Evolutionary conservation across 495 filamentous ascomycete genomes (phyloP), one percentile per base, ranked within the genome.

Genomic region (Lophiostoma macrostomum): DNA sequence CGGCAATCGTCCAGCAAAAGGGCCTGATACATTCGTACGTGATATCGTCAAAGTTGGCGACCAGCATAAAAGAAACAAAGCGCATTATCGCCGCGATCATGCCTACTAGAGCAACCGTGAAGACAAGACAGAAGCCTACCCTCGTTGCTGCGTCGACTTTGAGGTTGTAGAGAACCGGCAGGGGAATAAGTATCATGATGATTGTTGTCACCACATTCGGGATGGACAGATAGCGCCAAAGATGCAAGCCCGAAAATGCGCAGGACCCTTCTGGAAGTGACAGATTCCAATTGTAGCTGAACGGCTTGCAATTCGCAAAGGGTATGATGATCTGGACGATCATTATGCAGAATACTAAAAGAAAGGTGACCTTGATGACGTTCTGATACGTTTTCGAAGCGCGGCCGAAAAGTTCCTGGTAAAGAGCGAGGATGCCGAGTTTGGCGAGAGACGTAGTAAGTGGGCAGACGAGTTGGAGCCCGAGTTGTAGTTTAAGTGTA

Each of bases 371-470:
- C 7, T 18, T 32, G 16, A 56, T 56, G 43, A 38, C 36, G 27
- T 41, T 1, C 4, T 19, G 22, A 22, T 34, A 50, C 11, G 11
- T 11, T 13, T 5, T 19, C 7, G 43, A 49, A 14, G 44, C 50
- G 1, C 16, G 36, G 12, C 35, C 44, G 10, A 56, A 37, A n/a
- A 56, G 41, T 35, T 47, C 23, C 19, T 56, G 25, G 42, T 49
- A 41, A 10, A 56, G 53, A 14, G 10, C 22, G 19, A 56, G 44
- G 25, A 56, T 32, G n/a, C 43, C 44, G 32, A 56, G 53, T 36
- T 56, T 56, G 16, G 53, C 31, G 0, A 56, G 18, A 19, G 53
- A 56, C 1, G 53, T 56, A 16, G 53, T 42, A 36, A 56, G 44
- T 14, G 53, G 53, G 20, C 53, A 56, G 18, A 49, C 18, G 34